Base-by-base conservation (phyloP, 2,329 filamentous ascomycete genomes). In the Aspergillus hiratsukae region DNA sequence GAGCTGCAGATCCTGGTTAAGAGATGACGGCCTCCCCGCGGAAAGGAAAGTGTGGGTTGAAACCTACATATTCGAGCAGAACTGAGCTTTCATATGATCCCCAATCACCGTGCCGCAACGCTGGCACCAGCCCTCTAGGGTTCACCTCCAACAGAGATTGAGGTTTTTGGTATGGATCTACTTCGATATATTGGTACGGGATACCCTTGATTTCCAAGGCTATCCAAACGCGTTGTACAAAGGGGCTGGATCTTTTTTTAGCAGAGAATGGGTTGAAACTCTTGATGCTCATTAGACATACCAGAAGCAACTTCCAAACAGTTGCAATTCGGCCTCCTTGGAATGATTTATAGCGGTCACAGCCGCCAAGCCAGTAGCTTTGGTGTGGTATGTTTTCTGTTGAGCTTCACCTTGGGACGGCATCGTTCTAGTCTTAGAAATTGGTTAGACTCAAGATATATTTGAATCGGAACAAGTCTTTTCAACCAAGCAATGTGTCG, bases 211-310 rank as follows among this genome's bases (percentile, higher is more conserved):
- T 80, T 71, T 96, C 90, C 37, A 96, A 80, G 1, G 90, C 88
- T 61, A 96, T 94, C 91, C 91, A 96, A 27, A 94, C 88, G 19
- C 90, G 85, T 69, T 95, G 90, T 1, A 91, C 90, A 69, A 93
- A 94, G 27, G 90, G 90, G 67, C 88, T 89, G 48, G 7, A n/a
- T 57, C 10, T 27, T 14, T 25, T 3, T 23, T 64, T 52, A 53
- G 52, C 58, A 31, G 53, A 7, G 35, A 53, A 53, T 63, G 61
- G 60, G 50, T 49, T 57, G 40, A 57, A 56, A 29, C n/a, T 7
- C 27, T 7, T 14, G 23, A 28, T 25, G 46, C n/a, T 29, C 29
- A n/a, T n/a, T n/a, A 29, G 37, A 73, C 78, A 65, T 76, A 90
- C 89, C 91, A 95, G 72, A 91, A 94, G 70, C 89, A 92, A 64